These are phyloP conservation scores for Termitomyces sp. DNA, from an alignment of 768 basidiomycete species.

Conservation along the genomic window DNA sequence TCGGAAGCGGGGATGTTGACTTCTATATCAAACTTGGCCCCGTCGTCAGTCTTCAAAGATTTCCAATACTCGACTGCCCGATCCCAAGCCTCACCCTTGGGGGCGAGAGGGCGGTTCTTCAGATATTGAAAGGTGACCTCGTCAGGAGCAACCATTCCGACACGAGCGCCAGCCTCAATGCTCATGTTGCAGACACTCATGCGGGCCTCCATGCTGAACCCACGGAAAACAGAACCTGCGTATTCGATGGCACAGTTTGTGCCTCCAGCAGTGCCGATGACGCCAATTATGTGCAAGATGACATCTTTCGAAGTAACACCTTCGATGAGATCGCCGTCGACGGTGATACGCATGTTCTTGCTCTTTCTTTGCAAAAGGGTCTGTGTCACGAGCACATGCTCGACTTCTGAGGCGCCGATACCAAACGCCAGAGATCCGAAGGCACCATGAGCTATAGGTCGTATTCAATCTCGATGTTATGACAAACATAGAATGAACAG, in stretches of 20 bases:
- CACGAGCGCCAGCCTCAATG: constrained; percentile 85
- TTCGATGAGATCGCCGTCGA: constrained; percentile 75
- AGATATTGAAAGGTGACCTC: constrained; percentile 78
- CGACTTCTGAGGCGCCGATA: constrained; percentile 91
- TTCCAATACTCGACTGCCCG: constrained; percentile 84
- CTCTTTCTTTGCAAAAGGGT: constrained; percentile 75
- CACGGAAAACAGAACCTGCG: constrained; percentile 74
- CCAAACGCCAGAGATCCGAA: constrained; percentile 93
- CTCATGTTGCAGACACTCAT: constrained; percentile 84
- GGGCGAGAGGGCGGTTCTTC: constrained; percentile 74
- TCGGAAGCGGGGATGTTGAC: constrained; percentile 59
- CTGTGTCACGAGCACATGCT: constrained; percentile 24
- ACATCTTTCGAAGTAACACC: constrained; percentile 83
- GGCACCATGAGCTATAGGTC: constrained; percentile 72
- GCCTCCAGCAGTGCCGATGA: constrained; percentile 89
- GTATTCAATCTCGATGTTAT: background rate
- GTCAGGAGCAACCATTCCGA: too few relatives aligned
- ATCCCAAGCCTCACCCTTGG: constrained; percentile 85
- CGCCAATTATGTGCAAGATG: constrained; percentile 86
- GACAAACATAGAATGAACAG: background rate
- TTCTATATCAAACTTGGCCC: constrained; percentile 82
- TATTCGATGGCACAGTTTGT: constrained; percentile 89
- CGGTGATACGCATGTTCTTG: constrained; percentile 90
- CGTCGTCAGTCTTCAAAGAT: constrained; percentile 74
- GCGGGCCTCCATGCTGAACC: too few relatives aligned